These are phyloP conservation scores for Candida loeiensis DNA, from an alignment of 805 yeast species.

Conservation along the genomic window DNA sequence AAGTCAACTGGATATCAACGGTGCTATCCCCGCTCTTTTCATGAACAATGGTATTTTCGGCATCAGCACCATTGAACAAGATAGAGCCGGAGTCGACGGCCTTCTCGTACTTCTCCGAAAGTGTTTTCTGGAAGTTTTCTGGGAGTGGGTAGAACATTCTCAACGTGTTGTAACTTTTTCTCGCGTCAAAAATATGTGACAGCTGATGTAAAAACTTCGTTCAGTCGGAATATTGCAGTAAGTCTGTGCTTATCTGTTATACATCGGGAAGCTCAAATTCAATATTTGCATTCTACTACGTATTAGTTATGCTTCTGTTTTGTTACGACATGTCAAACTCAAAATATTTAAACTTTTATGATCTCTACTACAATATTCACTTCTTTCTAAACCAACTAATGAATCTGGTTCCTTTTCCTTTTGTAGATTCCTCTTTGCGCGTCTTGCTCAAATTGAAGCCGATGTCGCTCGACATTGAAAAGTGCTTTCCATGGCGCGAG, in stretches of 20 bases:
- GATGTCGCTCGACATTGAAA: neutral
- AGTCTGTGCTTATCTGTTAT: no score
- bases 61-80: constrained; percentile 49
- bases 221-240: no score
- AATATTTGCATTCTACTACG: no score
- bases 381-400: constrained; percentile 24
- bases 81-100: constrained; percentile 49
- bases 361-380: constrained; percentile 3
- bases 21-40: constrained; percentile 10
- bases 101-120: constrained; percentile 40
- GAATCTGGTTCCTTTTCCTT: constrained; percentile 14
- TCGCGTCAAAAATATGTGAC: no score
- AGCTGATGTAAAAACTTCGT: no score
- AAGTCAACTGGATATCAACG: constrained; percentile 27
- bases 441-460: neutral
- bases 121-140: constrained; percentile 30
- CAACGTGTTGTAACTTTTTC: neutral
- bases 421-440: neutral
- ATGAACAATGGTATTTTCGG: constrained; percentile 28
- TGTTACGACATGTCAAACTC: no score
- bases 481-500: neutral
- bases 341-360: no score
- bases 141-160: constrained; percentile 31
- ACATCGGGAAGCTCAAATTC: no score
- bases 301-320: no score